phyloP scores from a whole-genome alignment of 139 green algal genomes.

The Ostreobium quekettii region DNA sequence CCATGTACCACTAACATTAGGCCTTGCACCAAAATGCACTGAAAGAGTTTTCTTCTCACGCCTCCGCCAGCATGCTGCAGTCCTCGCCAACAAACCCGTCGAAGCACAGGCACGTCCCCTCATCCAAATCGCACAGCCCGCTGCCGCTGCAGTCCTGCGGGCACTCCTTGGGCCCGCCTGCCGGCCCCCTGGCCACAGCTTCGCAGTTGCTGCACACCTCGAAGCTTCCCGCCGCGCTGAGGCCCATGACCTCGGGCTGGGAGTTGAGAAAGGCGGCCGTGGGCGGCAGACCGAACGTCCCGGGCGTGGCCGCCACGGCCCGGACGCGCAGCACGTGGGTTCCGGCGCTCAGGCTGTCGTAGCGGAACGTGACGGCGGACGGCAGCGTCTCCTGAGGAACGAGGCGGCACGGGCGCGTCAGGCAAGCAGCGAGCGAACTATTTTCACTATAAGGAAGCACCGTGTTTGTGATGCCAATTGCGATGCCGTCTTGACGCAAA shows the following conservation, averaged over 20 bases:
- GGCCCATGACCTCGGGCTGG: constrained; percentile 51
- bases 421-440: too few species aligned
- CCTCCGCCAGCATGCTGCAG: too few species aligned
- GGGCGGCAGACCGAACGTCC: constrained; percentile 44
- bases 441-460: too few species aligned
- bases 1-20: too few species aligned
- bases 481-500: too few species aligned
- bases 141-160: constrained; percentile 24
- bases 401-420: too few species aligned
- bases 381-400: constrained; percentile 32
- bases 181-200: not conserved
- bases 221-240: constrained; percentile 26
- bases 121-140: constrained; percentile 25
- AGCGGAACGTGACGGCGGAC: constrained; percentile 32
- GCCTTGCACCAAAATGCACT: too few species aligned
- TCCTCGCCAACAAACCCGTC: constrained; percentile 21
- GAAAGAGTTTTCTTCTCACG: too few species aligned
- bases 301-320: constrained; percentile 44
- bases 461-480: too few species aligned
- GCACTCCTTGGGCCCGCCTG: constrained; percentile 18
- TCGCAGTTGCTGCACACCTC: constrained; percentile 22
- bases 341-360: constrained; percentile 30
- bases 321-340: constrained; percentile 33
- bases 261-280: constrained; percentile 35
- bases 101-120: constrained; percentile 24